Base-by-base conservation (phyloP, 2,329 filamentous ascomycete genomes). In the Ceratocystiopsis sp. region DNA sequence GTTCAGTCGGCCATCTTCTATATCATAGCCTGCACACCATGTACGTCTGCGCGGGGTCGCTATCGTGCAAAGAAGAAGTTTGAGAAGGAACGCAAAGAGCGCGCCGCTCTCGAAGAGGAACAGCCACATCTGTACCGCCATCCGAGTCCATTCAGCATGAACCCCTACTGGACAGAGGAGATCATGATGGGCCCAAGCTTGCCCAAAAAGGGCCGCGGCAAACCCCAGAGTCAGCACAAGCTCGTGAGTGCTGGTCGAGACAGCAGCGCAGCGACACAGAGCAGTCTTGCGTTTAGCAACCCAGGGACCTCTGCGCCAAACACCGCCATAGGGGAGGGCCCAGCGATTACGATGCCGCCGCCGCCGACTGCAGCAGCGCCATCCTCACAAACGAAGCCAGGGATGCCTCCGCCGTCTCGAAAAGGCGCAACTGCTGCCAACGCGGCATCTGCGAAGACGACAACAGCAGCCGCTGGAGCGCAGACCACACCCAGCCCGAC, bases 121-220 rank as follows among this genome's bases (percentile, higher is more conserved):
- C 75, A 86, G 56, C 83, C 84, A 0, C 75, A 73, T 36, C 60
- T 76, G 12, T 91, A 93, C 59, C 70, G 76, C 41, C 86, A 95
- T 54, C 86, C 81, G 2, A 75, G 77, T 38, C 83, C 85, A 1
- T 91, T 85, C 53, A 80, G 78, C 54, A 93, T 85, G 25, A 95
- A 95, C 54, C 79, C 80, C 13, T 84, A 84, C 61, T 95, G 87
- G 87, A 67, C 72, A 32, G 82, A 91, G 55, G 87, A 95, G 60
- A 93, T 95, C 50, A 69, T 68, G 48, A 71, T 87, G 61, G 87
- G 87, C 0, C 87, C 87, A 2, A 76, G 74, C 3, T 70, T 82
- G 34, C 78, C 78, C 32, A 78, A 78, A 53, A 71, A 78, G 58
- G 61, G 70, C 46, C 59, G 60, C 52, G 60, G 56, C 54, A 69